Evolutionary conservation across 2,329 filamentous ascomycete genomes (phyloP), one percentile per base, ranked within the genome.

Genomic region (Fusarium sp.): DNA sequence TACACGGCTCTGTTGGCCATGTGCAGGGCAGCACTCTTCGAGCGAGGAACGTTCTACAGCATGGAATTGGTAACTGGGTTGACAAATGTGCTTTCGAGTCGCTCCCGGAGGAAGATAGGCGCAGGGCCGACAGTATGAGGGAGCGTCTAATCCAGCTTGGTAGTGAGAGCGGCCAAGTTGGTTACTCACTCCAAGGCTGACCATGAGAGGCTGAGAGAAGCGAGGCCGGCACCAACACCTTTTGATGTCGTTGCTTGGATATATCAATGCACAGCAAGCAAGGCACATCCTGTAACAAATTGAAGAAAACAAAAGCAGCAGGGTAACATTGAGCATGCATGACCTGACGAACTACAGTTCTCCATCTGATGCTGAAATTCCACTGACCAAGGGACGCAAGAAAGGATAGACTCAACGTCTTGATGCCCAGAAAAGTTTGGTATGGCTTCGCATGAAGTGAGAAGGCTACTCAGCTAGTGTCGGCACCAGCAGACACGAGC

Each of bases 21-120:
- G 84, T 84, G 2, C 82, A 80, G 6, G 90, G 88, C 4, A 88
- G 88, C 63, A 79, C 75, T 45, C 82, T 88, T 67, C 82, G 92
- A 65, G 91, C 92, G 57, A 86, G 91, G 71, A 94, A 94, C 80
- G 92, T 94, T 71, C 80, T 94, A 78, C 92, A 94, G 85, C 92
- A 94, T 82, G 92, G 91, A 8, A 86, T 94, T 28, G 91, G 91
- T 8, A 84, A 82, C 47, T 94, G 91, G 91, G 90, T 92, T 12
- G 85, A 85, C 36, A 75, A 83, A 30, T 88, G 89, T 69, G 86
- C 91, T 77, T 89, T 94, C 62, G 82, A 81, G 38, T 80, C 69
- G 20, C 75, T 91, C 65, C 80, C 75, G 12, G 85, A 83, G 71
- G 81, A 75, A 51, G 80, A 83, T 72, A 85, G 83, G 70, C 76